phyloP scores from a whole-genome alignment of 352 stramenopile species.

The Globisporangium alternatum region DNA sequence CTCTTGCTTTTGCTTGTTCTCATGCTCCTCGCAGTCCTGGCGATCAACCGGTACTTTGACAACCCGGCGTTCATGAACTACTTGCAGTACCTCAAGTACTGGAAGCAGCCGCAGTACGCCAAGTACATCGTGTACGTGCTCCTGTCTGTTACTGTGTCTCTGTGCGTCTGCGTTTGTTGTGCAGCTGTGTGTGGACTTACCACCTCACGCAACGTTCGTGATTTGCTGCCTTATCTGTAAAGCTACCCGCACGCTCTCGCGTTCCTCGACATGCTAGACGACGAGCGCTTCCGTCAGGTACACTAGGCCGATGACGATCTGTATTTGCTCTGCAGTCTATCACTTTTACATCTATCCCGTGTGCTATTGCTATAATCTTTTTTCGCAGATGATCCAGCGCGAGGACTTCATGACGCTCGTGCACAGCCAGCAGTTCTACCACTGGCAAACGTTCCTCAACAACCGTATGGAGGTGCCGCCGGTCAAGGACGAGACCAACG shows the following conservation, averaged over 20 bases:
- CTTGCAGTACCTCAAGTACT: constrained; percentile 92
- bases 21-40: constrained; percentile 49
- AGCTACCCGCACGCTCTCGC: constrained; percentile 85
- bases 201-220: too few species aligned
- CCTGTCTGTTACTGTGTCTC: background rate
- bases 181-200: background rate
- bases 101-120: constrained; percentile 90
- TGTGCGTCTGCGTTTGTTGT: background rate
- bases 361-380: background rate
- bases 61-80: constrained; percentile 90
- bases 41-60: constrained; percentile 91
- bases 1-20: constrained; percentile 2
- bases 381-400: constrained; percentile 69
- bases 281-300: constrained; percentile 81
- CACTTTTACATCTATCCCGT: background rate
- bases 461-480: constrained; percentile 55
- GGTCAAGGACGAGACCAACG: constrained; percentile 20
- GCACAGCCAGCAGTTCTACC: constrained; percentile 87
- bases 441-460: constrained; percentile 88
- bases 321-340: background rate
- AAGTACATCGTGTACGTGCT: constrained; percentile 84
- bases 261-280: constrained; percentile 87
- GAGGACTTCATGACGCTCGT: constrained; percentile 88
- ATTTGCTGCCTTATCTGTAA: background rate
- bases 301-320: background rate